Base-by-base conservation (phyloP, 345 rosid genomes). In the Pistacia atlantica region DNA sequence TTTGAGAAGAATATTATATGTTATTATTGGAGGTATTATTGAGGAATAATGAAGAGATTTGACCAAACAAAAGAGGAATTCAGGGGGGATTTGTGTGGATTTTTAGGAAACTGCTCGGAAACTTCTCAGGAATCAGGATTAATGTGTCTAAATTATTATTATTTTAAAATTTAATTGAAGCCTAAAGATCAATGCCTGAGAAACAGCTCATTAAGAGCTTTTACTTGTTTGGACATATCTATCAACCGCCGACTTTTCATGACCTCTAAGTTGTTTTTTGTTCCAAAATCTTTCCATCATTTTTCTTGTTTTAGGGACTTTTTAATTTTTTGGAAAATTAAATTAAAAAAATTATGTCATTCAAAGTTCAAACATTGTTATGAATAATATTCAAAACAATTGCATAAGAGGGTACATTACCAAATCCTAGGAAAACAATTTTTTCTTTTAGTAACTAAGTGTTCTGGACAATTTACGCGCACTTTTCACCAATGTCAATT, bases 191-290 rank as follows among this genome's bases (percentile, higher is more conserved):
- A 42, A 56, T 0, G 75, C 5, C 38, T 11, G 45, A 13, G 45
- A 58, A 72, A 59, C 67, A 72, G 76, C 76, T 72, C 67, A 59
- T 46, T 11, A 9, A 45, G 20, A 56, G 38, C 22, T 72, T 57
- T 71, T 58, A 2, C 1, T 18, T 13, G 22, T 52, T 61, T 37
- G 75, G 69, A 70, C 63, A 45, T 28, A 18, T 63, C 56, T 1
- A 31, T 33, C 64, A 58, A 4, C 74, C n/a, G 74, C 75, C 80
- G 51, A 64, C 75, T 55, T 55, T 64, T 71, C 1, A 62, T 77
- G 25, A 51, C n/a, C 25, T 14, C 1, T 49, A 54, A 18, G 42
- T 56, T 16, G 59, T 46, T 67, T 54, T 14, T 4, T 13, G 2
- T 11, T 49, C 12, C 57, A 54, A 54, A n/a, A 54, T 54, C 56